Percentiles rank a stretch among this genome's conserved stretches.
These are phyloP conservation scores for Aspergillus olivimuriae DNA, from an alignment of 495 filamentous ascomycete species.

Conservation along the genomic window DNA sequence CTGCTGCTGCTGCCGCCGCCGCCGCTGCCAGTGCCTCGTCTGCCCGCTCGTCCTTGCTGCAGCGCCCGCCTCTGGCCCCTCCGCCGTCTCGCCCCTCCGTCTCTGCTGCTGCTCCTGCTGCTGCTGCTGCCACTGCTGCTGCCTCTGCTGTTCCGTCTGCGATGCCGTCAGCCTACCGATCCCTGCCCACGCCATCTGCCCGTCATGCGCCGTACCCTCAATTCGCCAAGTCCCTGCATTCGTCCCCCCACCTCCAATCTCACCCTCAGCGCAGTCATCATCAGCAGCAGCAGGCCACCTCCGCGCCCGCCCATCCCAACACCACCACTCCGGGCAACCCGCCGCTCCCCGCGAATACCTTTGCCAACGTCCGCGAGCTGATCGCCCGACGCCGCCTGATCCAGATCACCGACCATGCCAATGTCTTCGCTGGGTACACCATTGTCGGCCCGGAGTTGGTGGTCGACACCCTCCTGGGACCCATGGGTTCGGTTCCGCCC, in stretches of 20 bases:
- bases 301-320: conserved; percentile 10
- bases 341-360: conserved; percentile 37
- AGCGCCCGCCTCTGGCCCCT: conserved; percentile 33
- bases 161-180: conserved; percentile 48
- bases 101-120: conserved; percentile 32
- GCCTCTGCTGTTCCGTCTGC: conserved; percentile 34
- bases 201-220: conserved; percentile 40
- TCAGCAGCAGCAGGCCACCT: conserved; percentile 18
- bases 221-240: conserved; percentile 29
- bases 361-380: conserved; percentile 43
- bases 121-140: conserved; percentile 20
- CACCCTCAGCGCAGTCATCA: conserved; percentile 11
- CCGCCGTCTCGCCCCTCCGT: too few species aligned
- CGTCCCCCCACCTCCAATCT: conserved; percentile 12
- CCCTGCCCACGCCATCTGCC: conserved; percentile 36
- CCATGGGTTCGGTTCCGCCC: conserved; percentile 42
- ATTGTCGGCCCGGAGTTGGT: conserved; percentile 44
- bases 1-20: conserved; percentile 11
- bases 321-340: conserved; percentile 10
- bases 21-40: conserved; percentile 13
- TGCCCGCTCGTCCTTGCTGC: conserved; percentile 33
- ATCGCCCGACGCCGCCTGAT: conserved; percentile 44
- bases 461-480: conserved; percentile 41
- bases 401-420: conserved; percentile 47
- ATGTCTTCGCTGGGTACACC: conserved; percentile 42